phyloP scores from a whole-genome alignment of 768 basidiomycete species.

The Pulveroboletus ravenelii region DNA sequence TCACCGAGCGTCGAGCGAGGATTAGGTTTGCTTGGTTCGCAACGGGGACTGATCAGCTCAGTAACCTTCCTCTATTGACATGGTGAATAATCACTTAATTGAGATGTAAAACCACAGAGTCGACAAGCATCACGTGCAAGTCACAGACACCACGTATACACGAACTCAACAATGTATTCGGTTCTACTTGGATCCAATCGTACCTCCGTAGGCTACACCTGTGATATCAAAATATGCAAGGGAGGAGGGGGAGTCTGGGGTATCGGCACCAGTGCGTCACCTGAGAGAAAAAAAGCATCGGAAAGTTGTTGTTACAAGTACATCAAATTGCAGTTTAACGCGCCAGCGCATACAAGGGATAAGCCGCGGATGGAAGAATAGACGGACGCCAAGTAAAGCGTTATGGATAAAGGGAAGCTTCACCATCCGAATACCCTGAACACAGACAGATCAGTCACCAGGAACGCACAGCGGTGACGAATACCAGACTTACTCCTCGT shows the following conservation, averaged over 20 bases:
- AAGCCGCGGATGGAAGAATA: not conserved
- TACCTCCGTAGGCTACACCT: not conserved
- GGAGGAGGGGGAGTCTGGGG: too few species aligned
- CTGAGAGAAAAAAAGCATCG: not conserved
- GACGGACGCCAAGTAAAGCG: too few species aligned
- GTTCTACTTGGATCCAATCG: too few species aligned
- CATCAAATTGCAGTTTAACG: not conserved
- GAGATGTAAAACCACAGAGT: too few species aligned
- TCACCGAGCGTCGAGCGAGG: too few species aligned
- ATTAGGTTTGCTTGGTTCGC: too few species aligned
- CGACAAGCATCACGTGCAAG: too few species aligned
- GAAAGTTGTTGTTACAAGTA: not conserved
- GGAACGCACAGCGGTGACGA: not conserved
- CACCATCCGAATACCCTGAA: conserved; percentile 12
- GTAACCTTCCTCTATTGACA: too few species aligned
- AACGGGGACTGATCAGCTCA: too few species aligned
- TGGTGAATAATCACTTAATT: too few species aligned
- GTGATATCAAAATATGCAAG: not conserved
- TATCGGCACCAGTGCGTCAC: not conserved
- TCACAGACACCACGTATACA: too few species aligned
- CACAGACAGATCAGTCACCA: not conserved
- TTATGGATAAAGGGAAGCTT: not conserved
- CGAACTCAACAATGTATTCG: too few species aligned
- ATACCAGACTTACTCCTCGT: conserved; percentile 34
- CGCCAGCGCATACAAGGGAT: not conserved